Evolutionary conservation across 805 yeast genomes (phyloP).

Genomic region (Wickerhamiella brachini): DNA sequence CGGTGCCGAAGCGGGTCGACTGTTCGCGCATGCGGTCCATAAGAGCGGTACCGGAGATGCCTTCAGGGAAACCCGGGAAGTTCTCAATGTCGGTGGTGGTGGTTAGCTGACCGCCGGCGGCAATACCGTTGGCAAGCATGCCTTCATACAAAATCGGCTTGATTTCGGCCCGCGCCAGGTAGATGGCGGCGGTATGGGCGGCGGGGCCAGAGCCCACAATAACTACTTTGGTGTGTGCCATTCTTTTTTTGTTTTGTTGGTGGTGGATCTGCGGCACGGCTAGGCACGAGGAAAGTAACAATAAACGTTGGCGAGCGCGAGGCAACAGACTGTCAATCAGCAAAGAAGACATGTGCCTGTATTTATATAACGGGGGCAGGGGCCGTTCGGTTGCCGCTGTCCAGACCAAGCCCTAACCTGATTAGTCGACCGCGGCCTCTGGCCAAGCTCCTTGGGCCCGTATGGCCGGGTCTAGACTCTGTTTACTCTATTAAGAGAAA

Average conservation of each 20-base stretch:
- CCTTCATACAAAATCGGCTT: slow-evolving; percentile 93
- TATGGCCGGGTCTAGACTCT: not conserved
- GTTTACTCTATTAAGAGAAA: too few species aligned
- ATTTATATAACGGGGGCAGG: slow-evolving; percentile 3
- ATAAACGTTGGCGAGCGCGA: slow-evolving; percentile 7
- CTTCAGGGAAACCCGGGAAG: slow-evolving; percentile 97
- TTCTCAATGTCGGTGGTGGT: slow-evolving; percentile 98
- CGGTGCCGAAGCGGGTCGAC: slow-evolving; percentile 78
- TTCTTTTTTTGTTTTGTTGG: slow-evolving; percentile 4
- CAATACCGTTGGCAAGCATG: slow-evolving; percentile 91
- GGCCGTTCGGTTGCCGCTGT: not conserved
- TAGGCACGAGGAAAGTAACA: slow-evolving; percentile 12
- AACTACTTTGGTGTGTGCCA: slow-evolving; percentile 23
- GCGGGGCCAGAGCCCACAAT: slow-evolving; percentile 91
- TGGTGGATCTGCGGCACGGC: slow-evolving; percentile 5
- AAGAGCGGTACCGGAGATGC: slow-evolving; percentile 70
- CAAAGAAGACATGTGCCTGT: not conserved
- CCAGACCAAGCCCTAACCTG: not conserved
- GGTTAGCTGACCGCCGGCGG: slow-evolving; percentile 98
- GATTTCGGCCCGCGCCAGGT: slow-evolving; percentile 90
- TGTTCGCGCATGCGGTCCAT: slow-evolving; percentile 94
- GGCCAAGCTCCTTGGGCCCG: not conserved
- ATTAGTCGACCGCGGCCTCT: not conserved
- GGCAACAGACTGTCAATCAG: slow-evolving; percentile 1
- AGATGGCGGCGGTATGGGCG: slow-evolving; percentile 98